Conservation (phyloP, 768 basidiomycete species). For the Collybia sordida region DNA sequence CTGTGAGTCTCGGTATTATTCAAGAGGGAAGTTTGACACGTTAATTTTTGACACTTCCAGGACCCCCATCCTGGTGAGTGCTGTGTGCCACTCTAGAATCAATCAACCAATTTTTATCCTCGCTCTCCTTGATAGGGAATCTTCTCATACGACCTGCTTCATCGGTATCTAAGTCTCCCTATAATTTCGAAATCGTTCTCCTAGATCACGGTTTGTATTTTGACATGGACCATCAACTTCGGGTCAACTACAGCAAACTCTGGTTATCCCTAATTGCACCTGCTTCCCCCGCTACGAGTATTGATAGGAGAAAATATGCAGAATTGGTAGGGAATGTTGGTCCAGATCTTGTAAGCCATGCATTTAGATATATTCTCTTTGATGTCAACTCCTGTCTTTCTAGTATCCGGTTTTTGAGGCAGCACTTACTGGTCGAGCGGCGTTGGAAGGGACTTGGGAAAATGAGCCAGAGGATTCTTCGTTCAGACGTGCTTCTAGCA, state of each 20-base stretch:
- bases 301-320: conserved; percentile 83
- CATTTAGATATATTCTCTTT: conserved; percentile 3
- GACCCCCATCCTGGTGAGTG: conserved; percentile 82
- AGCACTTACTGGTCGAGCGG: conserved; percentile 87
- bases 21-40: background rate
- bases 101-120: background rate
- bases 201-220: conserved; percentile 96
- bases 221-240: conserved; percentile 76
- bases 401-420: conserved; percentile 95
- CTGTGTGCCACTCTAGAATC: background rate
- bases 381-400: background rate
- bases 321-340: conserved; percentile 88
- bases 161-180: conserved; percentile 64
- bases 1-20: conserved; percentile 42
- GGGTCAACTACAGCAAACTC: conserved; percentile 82
- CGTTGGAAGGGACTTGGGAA: conserved; percentile 63
- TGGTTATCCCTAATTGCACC: conserved; percentile 88
- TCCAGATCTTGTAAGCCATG: conserved; percentile 72
- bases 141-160: conserved; percentile 83
- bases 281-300: conserved; percentile 60
- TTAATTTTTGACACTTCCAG: conserved; percentile 29
- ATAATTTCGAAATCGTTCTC: conserved; percentile 95
- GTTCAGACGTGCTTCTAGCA: conserved; percentile 68
- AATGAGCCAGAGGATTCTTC: conserved; percentile 34
- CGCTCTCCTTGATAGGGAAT: conserved; percentile 55